These are phyloP conservation scores for Saccharomycopsis sp. DNA, from an alignment of 805 yeast species.

Conservation along the genomic window DNA sequence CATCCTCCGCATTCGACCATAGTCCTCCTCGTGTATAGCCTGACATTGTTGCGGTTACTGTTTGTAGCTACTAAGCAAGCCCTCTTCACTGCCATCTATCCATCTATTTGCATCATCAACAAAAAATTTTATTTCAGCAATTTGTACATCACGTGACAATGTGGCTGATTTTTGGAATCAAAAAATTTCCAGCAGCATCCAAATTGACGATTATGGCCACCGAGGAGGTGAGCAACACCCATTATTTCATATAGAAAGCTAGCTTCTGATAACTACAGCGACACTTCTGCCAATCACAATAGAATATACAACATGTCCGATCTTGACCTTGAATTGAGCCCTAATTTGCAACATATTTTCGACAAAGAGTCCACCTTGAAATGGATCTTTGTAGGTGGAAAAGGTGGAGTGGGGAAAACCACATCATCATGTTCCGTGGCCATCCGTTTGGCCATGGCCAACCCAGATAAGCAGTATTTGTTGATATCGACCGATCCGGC, in stretches of 20 bases:
- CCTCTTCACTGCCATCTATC: too few relatives aligned
- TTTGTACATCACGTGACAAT: too few relatives aligned
- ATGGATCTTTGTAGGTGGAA: constrained; percentile 99
- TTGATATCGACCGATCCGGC: constrained; percentile 98
- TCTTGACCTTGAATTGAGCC: constrained; percentile 49
- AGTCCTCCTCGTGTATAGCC: constrained; percentile 18
- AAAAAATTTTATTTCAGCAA: too few relatives aligned
- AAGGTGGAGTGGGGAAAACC: constrained; percentile 99
- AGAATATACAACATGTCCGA: constrained; percentile 15
- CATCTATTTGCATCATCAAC: too few relatives aligned
- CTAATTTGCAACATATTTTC: constrained; percentile 62
- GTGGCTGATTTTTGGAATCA: too few relatives aligned
- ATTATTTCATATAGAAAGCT: too few relatives aligned
- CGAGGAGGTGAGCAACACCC: too few relatives aligned
- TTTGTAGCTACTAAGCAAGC: too few relatives aligned
- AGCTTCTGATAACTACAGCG: too few relatives aligned
- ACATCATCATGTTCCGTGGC: constrained; percentile 96
- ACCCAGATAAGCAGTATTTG: constrained; percentile 75
- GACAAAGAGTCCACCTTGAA: constrained; percentile 60
- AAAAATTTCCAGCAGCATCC: too few relatives aligned
- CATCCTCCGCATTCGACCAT: constrained; percentile 51
- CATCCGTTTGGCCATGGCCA: constrained; percentile 79
- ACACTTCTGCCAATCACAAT: too few relatives aligned
- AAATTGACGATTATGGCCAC: too few relatives aligned
- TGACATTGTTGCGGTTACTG: constrained; percentile 10